A percentile compares a stretch with the other conserved stretches of the same genome.
These are phyloP conservation scores for Thelonectria blattea DNA, from an alignment of 2,329 filamentous ascomycete species.

Conservation along the genomic window DNA sequence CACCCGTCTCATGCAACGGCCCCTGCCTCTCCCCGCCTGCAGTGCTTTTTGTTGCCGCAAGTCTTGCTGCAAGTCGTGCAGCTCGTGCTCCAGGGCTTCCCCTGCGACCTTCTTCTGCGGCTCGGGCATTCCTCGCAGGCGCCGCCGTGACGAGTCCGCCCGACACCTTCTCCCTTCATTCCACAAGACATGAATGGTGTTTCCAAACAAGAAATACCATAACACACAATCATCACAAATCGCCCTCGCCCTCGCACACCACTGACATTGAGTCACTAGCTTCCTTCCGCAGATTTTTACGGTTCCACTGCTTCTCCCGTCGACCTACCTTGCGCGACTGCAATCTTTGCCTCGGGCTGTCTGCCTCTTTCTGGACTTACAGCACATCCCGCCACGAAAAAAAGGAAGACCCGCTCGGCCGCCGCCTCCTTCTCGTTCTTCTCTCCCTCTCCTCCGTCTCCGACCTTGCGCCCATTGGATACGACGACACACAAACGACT, in stretches of 20 bases:
- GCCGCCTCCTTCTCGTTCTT: neutral
- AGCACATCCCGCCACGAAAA: neutral
- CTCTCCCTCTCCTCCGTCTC: neutral
- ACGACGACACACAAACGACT: conserved; percentile 10
- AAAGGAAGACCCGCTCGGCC: neutral
- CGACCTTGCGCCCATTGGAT: conserved; percentile 29
- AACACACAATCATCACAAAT: conserved; percentile 13
- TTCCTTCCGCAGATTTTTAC: conserved; percentile 20
- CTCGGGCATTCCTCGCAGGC: conserved; percentile 33
- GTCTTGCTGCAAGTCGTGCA: conserved; percentile 15
- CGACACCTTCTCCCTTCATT: conserved; percentile 38
- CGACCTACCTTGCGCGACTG: neutral
- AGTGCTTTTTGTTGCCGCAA: conserved; percentile 13
- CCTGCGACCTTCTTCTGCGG: conserved; percentile 28
- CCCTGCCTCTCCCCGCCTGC: conserved; percentile 18
- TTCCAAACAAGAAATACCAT: conserved; percentile 28
- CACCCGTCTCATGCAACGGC: conserved; percentile 14
- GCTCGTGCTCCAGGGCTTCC: conserved; percentile 12
- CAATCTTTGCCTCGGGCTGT: neutral
- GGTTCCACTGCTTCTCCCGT: conserved; percentile 16
- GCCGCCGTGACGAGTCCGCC: conserved; percentile 25
- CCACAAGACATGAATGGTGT: conserved; percentile 26
- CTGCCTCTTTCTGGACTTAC: conserved; percentile 8
- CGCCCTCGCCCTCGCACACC: conserved; percentile 16
- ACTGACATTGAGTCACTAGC: conserved; percentile 34